phyloP scores from a whole-genome alignment of 1,284 basidiomycete genomes.

The Ceratobasidium sp. region DNA sequence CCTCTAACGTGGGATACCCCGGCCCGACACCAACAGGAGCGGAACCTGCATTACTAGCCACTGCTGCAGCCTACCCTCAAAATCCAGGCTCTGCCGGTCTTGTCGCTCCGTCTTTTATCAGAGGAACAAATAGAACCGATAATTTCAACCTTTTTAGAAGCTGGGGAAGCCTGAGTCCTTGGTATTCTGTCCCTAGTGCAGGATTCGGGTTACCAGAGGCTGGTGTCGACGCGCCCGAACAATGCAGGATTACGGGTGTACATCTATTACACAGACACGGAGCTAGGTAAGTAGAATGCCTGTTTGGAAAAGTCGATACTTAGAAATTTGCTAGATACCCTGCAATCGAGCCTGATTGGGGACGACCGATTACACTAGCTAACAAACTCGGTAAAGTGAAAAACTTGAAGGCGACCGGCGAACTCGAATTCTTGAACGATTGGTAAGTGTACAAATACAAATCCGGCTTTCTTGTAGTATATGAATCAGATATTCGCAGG shows the following conservation, averaged over 20 bases:
- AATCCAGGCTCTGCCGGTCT: conserved; percentile 80
- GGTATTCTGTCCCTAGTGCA: conserved; percentile 59
- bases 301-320: neutral
- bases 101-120: conserved; percentile 60
- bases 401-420: conserved; percentile 56
- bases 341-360: conserved; percentile 49
- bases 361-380: conserved; percentile 55
- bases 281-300: conserved; percentile 54
- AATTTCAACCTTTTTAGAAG: conserved; percentile 60
- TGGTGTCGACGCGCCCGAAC: conserved; percentile 57
- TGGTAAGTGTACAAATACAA: conserved; percentile 56
- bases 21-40: conserved; percentile 88
- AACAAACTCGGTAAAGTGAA: conserved; percentile 51
- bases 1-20: conserved; percentile 81
- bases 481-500: conserved; percentile 34
- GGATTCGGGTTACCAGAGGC: conserved; percentile 61
- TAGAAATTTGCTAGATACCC: conserved; percentile 54
- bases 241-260: conserved; percentile 59
- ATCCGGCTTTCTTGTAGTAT: too few relatives aligned
- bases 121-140: conserved; percentile 50
- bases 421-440: conserved; percentile 62
- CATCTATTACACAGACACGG: conserved; percentile 63
- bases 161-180: conserved; percentile 63
- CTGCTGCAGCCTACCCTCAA: conserved; percentile 81
- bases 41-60: conserved; percentile 82